Evolutionary conservation across 768 basidiomycete genomes (phyloP).

Genomic region (Termitomyces sp.): DNA sequence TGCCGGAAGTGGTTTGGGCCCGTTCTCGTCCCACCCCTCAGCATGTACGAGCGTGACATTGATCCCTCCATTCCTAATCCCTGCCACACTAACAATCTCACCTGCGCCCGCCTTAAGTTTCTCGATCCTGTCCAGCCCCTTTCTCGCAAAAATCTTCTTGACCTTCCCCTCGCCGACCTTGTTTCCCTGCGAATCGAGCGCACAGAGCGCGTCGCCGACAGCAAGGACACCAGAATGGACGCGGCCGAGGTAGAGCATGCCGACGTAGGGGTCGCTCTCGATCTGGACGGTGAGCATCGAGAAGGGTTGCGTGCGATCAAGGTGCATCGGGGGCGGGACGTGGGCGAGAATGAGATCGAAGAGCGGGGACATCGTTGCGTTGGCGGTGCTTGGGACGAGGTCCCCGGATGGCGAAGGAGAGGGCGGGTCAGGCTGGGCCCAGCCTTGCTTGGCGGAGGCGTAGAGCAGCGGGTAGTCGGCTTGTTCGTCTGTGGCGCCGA

Average conservation of each 20-base stretch:
- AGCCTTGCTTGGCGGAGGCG: slow-evolving; percentile 45
- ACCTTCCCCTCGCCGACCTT: slow-evolving; percentile 46
- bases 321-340: slow-evolving; percentile 33
- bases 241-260: slow-evolving; percentile 42
- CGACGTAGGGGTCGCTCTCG: slow-evolving; percentile 45
- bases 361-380: slow-evolving; percentile 32
- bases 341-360: slow-evolving; percentile 42
- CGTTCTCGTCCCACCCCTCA: slow-evolving; percentile 37
- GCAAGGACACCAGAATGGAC: slow-evolving; percentile 34
- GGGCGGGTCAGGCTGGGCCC: slow-evolving; percentile 30
- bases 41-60: slow-evolving; percentile 39
- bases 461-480: slow-evolving; percentile 47
- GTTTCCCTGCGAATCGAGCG: slow-evolving; percentile 34
- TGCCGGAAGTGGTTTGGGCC: slow-evolving; percentile 34
- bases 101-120: slow-evolving; percentile 39
- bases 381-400: slow-evolving; percentile 8
- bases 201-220: slow-evolving; percentile 33
- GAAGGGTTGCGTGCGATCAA: slow-evolving; percentile 32
- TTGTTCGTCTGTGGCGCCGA: slow-evolving; percentile 46
- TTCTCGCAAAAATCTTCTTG: slow-evolving; percentile 35
- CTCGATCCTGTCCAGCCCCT: slow-evolving; percentile 37
- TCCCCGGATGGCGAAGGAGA: slow-evolving; percentile 5
- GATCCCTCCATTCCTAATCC: slow-evolving; percentile 40
- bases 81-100: slow-evolving; percentile 44
- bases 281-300: slow-evolving; percentile 49